Conservation (phyloP, 108 stramenopile genomes). For the Cyclotella kingstonii region DNA sequence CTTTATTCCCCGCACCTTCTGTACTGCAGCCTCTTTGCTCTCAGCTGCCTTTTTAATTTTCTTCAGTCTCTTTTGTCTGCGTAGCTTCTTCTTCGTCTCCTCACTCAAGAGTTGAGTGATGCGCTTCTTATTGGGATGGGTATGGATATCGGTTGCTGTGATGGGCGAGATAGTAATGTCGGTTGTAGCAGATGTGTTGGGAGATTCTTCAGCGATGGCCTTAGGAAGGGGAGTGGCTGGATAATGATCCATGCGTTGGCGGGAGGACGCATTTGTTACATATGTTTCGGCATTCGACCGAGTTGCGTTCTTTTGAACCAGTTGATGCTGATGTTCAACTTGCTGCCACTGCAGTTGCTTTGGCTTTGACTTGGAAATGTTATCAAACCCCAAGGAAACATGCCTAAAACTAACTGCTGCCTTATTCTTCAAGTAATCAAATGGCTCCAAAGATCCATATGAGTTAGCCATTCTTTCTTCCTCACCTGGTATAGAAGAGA, state of each 20-base stretch:
- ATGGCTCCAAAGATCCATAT: background rate
- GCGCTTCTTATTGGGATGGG: slow-evolving; percentile 12
- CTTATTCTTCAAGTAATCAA: background rate
- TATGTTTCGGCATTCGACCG: too few relatives aligned
- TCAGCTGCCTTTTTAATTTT: slow-evolving; percentile 34
- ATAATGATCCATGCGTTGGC: background rate
- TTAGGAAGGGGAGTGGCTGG: slow-evolving; percentile 2
- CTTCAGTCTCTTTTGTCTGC: slow-evolving; percentile 16
- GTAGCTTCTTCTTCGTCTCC: slow-evolving; percentile 3
- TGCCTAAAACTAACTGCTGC: slow-evolving; percentile 1
- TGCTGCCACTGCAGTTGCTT: background rate
- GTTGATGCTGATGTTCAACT: background rate
- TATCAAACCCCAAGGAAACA: background rate
- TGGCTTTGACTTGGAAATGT: background rate
- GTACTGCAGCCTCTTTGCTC: slow-evolving; percentile 29
- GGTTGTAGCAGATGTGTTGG: slow-evolving; percentile 5
- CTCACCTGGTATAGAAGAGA: slow-evolving; percentile 20
- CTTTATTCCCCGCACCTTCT: slow-evolving; percentile 25
- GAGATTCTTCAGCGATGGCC: slow-evolving; percentile 7
- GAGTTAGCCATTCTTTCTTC: slow-evolving; percentile 15
- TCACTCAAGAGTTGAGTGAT: background rate
- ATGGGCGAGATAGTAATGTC: slow-evolving; percentile 4
- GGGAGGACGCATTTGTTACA: too few relatives aligned
- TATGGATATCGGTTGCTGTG: slow-evolving; percentile 5
- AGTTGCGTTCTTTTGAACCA: background rate